Evolutionary conservation across 176 grass and related monocot species (phyloP).

Genomic region (Ensete ventricosum): DNA sequence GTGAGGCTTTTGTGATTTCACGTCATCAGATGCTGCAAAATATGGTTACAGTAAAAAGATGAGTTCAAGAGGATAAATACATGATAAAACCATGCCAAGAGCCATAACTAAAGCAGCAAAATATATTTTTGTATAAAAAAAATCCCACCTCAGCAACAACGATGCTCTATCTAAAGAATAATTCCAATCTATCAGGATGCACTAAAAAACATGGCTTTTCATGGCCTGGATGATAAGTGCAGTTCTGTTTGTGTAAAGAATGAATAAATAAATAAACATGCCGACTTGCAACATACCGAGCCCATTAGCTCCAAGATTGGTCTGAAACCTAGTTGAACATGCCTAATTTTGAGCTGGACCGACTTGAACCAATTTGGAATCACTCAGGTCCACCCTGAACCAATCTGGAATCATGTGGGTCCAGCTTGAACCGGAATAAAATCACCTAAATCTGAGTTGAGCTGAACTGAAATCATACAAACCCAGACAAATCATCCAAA

Average conservation of each 20-base stretch:
- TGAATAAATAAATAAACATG: neutral
- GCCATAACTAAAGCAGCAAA: neutral
- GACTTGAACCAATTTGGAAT: too few relatives aligned
- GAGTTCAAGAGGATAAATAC: neutral
- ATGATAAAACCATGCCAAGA: neutral
- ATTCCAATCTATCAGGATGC: neutral
- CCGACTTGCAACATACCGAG: neutral
- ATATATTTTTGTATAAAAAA: neutral
- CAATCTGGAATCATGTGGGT: too few relatives aligned
- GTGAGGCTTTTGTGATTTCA: slow-evolving; percentile 50
- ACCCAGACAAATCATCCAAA: too few relatives aligned
- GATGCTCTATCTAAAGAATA: neutral
- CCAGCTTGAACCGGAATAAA: too few relatives aligned
- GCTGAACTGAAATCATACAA: too few relatives aligned
- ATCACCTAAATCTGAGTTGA: too few relatives aligned
- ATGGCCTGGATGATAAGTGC: neutral
- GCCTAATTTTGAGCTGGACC: too few relatives aligned
- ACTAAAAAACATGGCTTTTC: neutral
- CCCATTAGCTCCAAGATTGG: too few relatives aligned
- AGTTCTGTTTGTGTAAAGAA: neutral
- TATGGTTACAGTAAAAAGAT: neutral
- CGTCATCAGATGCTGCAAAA: slow-evolving; percentile 42
- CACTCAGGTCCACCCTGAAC: too few relatives aligned
- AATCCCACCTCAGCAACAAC: too few relatives aligned
- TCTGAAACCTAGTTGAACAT: too few relatives aligned